phyloP scores from a whole-genome alignment of 1,284 basidiomycete genomes.

The Pterula multifida region DNA sequence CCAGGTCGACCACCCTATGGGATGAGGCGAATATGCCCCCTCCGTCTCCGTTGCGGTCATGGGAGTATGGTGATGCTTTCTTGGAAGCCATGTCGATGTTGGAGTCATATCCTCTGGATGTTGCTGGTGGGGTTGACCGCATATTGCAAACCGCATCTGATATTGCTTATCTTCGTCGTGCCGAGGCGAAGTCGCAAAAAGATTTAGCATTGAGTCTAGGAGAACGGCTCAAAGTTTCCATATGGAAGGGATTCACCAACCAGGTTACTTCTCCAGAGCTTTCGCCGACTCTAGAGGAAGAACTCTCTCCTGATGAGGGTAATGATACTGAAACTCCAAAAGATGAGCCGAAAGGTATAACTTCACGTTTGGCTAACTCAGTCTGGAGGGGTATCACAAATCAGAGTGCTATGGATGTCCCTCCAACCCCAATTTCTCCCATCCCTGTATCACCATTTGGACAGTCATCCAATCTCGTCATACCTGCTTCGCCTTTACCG shows the following conservation, averaged over 20 bases:
- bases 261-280: conserved; percentile 27
- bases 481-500: conserved; percentile 7
- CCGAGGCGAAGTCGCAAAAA: conserved; percentile 21
- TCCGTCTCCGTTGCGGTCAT: conserved; percentile 33
- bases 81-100: conserved; percentile 53
- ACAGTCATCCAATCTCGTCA: conserved; percentile 15
- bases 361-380: conserved; percentile 42
- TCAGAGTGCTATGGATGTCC: conserved; percentile 55
- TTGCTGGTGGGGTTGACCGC: conserved; percentile 55
- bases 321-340: conserved; percentile 29
- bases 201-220: conserved; percentile 32
- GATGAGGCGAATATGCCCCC: conserved; percentile 30
- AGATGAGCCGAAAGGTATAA: conserved; percentile 24
- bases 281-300: conserved; percentile 23
- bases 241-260: conserved; percentile 58
- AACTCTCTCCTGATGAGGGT: conserved; percentile 23
- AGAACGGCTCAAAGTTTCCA: conserved; percentile 40
- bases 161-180: conserved; percentile 36
- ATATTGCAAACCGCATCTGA: conserved; percentile 58
- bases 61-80: conserved; percentile 53
- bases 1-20: conserved; percentile 42
- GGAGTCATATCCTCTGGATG: conserved; percentile 47
- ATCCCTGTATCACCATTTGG: conserved; percentile 18
- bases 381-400: conserved; percentile 70
- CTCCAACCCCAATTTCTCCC: conserved; percentile 32